A percentile compares a stretch with the other conserved stretches of the same genome.
Conservation (phyloP, 768 basidiomycete genomes). For the Russula earlei region DNA sequence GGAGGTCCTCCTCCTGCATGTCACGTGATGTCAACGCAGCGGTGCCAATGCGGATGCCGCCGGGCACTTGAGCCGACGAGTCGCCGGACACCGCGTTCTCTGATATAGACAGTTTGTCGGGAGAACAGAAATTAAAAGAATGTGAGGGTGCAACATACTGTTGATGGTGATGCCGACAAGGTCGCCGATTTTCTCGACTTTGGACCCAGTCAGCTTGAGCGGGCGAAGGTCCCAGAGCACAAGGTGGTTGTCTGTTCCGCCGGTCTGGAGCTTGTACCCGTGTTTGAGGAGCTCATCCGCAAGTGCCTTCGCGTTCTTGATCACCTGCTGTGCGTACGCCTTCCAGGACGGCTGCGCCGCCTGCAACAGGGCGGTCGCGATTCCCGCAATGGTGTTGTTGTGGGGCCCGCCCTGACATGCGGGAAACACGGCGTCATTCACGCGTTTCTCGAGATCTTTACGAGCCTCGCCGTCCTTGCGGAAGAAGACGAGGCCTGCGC, state of each 20-base stretch:
- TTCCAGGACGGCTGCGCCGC: slow-evolving; percentile 85
- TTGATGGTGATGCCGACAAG: slow-evolving; percentile 94
- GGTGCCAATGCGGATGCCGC: slow-evolving; percentile 94
- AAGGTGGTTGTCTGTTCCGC: slow-evolving; percentile 95
- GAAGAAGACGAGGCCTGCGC: slow-evolving; percentile 98
- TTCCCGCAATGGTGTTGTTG: slow-evolving; percentile 95
- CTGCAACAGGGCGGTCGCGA: slow-evolving; percentile 89
- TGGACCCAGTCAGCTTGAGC: slow-evolving; percentile 91
- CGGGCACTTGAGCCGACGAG: slow-evolving; percentile 89
- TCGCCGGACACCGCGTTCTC: slow-evolving; percentile 98
- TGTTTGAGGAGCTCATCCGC: slow-evolving; percentile 59
- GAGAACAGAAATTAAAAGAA: background rate
- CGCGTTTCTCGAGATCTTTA: slow-evolving; percentile 87
- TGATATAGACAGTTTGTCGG: slow-evolving; percentile 23
- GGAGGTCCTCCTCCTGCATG: slow-evolving; percentile 84
- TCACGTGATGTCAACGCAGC: slow-evolving; percentile 90
- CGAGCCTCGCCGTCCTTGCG: slow-evolving; percentile 77
- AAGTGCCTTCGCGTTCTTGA: slow-evolving; percentile 76
- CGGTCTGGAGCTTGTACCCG: slow-evolving; percentile 95
- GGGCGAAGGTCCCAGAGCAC: slow-evolving; percentile 97
- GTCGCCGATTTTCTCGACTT: slow-evolving; percentile 98
- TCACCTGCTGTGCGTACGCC: slow-evolving; percentile 89
- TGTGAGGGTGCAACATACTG: slow-evolving; percentile 42
- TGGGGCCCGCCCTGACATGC: slow-evolving; percentile 99
- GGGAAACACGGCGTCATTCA: slow-evolving; percentile 98